Percentiles rank a stretch among this genome's conserved stretches.
phyloP scores from a whole-genome alignment of 139 green algal genomes.

The Coelastrella sp. region DNA sequence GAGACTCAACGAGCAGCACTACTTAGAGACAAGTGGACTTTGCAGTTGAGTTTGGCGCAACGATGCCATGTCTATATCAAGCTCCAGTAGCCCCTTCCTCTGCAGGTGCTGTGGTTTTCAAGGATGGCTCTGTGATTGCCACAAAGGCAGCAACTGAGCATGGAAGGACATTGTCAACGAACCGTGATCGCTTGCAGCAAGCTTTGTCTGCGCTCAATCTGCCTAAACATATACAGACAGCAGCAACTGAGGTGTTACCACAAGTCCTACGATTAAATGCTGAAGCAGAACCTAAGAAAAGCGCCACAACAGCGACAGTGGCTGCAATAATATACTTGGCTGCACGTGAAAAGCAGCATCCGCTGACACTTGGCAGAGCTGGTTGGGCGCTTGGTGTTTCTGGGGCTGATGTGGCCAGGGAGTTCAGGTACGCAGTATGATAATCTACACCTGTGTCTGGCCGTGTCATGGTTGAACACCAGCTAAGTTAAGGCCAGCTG shows the following conservation, averaged over 20 bases:
- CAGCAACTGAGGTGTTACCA: constrained; percentile 21
- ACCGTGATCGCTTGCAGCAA: not conserved
- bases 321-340: constrained; percentile 32
- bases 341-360: constrained; percentile 6
- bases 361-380: constrained; percentile 20
- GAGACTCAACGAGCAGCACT: not conserved
- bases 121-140: not conserved
- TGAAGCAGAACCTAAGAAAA: not conserved
- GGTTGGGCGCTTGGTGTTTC: not conserved
- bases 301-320: constrained; percentile 3
- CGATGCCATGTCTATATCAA: too few relatives aligned
- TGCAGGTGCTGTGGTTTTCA: not conserved
- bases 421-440: constrained; percentile 21
- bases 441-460: not conserved
- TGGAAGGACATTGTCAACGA: not conserved
- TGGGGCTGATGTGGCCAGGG: not conserved
- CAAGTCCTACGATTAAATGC: not conserved
- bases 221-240: not conserved
- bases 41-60: not conserved
- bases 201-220: not conserved
- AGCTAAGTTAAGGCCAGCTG: not conserved
- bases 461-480: not conserved
- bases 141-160: not conserved
- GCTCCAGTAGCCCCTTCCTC: not conserved
- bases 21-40: not conserved